A percentile compares a stretch with the other conserved stretches of the same genome.
These are phyloP conservation scores for Venturia pyrina DNA, from an alignment of 2,329 filamentous ascomycete species.

Conservation along the genomic window DNA sequence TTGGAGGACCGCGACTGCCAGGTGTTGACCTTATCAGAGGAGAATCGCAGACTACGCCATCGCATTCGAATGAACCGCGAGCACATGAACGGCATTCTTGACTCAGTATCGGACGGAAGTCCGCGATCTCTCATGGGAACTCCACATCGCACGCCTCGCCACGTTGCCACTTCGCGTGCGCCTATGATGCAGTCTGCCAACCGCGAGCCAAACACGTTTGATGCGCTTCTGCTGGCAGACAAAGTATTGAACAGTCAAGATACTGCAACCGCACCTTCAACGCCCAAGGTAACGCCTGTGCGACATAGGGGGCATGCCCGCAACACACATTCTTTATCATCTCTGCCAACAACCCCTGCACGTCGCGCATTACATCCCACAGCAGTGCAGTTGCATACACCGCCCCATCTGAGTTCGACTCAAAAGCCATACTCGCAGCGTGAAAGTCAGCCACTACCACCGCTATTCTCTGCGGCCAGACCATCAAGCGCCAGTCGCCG, in stretches of 20 bases:
- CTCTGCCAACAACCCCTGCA: conserved; percentile 66
- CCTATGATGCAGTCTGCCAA: conserved; percentile 6
- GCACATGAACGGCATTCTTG: conserved; percentile 55
- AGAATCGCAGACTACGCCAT: conserved; percentile 66
- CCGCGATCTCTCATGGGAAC: conserved; percentile 48
- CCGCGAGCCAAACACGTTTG: conserved; percentile 56
- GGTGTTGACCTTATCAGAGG: conserved; percentile 58
- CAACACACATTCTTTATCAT: conserved; percentile 74
- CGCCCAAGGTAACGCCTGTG: conserved; percentile 45
- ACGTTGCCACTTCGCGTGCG: conserved; percentile 18
- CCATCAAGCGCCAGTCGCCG: conserved; percentile 26
- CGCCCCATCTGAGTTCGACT: conserved; percentile 32
- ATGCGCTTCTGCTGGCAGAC: conserved; percentile 61
- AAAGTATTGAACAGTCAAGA: conserved; percentile 73
- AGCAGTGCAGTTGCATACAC: conserved; percentile 35
- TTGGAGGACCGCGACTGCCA: conserved; percentile 72
- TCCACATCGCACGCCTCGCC: conserved; percentile 36
- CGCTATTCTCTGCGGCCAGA: conserved; percentile 19
- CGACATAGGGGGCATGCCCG: conserved; percentile 56
- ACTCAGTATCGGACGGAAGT: conserved; percentile 51
- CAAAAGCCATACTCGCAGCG: conserved; percentile 4
- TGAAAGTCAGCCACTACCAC: conserved; percentile 1
- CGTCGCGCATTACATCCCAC: conserved; percentile 42
- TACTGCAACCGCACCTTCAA: conserved; percentile 63
- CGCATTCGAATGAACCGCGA: conserved; percentile 85